Evolutionary conservation across 2,329 filamentous ascomycete species (phyloP), one percentile per base, ranked within the genome.

Genomic region (Fusarium sp.): DNA sequence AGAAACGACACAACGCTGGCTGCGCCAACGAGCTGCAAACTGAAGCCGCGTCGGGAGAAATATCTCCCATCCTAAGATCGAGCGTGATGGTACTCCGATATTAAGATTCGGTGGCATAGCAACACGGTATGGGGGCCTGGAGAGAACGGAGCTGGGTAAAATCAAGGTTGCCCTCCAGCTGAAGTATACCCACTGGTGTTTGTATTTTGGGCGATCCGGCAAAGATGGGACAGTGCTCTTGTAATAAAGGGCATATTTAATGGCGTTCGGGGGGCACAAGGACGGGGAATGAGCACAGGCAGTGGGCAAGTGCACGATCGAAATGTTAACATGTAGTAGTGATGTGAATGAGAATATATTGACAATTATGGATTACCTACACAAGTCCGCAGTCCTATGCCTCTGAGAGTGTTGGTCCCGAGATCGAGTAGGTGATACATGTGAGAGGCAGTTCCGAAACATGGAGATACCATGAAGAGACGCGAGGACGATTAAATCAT

Each of bases 221-320:
- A 53, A 68, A 71, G 67, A 37, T 43, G 44, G 59, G 58, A 66
- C 32, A 48, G 49, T 58, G 56, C 46, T 65, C 58, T 63, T 64
- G 51, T 65, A 61, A 62, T 59, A 44, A 65, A 41, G 52, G 63
- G 59, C 70, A 75, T 73, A 56, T 49, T 62, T 73, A 62, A 72
- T 45, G 73, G 73, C 73, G 73, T 75, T 75, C 62, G 49, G 62
- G 72, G 46, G 53, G 40, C 22, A 56, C 44, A 35, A 53, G 54
- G 41, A 45, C 47, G 37, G 33, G 41, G 41, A 53, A 60, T 59
- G 48, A 44, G 71, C 72, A 73, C 71, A 73, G 72, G 72, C 72
- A 74, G 72, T 74, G 49, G 72, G 72, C 72, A 74, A 74, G 71
- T 74, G 70, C 73, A 62, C 33, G 51, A 59, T 59, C 41, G 44